Conservation (phyloP, 2,329 filamentous ascomycete genomes). For the Fusarium sp. region DNA sequence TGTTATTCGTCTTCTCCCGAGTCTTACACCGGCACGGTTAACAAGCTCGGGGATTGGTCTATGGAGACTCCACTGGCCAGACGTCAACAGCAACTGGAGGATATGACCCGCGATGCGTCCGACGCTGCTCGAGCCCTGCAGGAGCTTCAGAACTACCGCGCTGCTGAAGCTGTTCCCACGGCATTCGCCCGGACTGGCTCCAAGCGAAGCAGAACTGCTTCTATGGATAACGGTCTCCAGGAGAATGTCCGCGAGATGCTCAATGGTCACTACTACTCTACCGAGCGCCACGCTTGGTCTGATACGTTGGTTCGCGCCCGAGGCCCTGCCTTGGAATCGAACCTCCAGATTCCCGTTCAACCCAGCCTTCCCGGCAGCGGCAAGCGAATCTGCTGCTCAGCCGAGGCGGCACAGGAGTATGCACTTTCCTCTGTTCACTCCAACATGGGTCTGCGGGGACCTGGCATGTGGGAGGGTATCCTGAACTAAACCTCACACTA, state of each 20-base stretch:
- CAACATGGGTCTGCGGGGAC: slow-evolving; percentile 63
- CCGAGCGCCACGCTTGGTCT: slow-evolving; percentile 49
- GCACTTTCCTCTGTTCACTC: slow-evolving; percentile 61
- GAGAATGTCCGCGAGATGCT: slow-evolving; percentile 76
- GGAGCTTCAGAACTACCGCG: slow-evolving; percentile 68
- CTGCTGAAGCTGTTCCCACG: slow-evolving; percentile 52
- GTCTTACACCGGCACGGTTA: slow-evolving; percentile 65
- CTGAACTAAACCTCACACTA: slow-evolving; percentile 58
- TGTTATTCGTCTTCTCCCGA: slow-evolving; percentile 68
- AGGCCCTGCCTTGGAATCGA: slow-evolving; percentile 40
- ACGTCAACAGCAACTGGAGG: slow-evolving; percentile 61
- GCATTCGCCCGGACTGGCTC: slow-evolving; percentile 52
- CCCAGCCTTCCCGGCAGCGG: slow-evolving; percentile 61
- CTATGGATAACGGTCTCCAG: slow-evolving; percentile 71
- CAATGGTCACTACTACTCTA: slow-evolving; percentile 50
- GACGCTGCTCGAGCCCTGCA: slow-evolving; percentile 70
- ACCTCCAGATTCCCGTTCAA: slow-evolving; percentile 54
- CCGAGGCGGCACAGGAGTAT: slow-evolving; percentile 65
- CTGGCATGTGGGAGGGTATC: slow-evolving; percentile 76
- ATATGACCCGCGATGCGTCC: slow-evolving; percentile 56
- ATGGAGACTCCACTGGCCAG: slow-evolving; percentile 61
- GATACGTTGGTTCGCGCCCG: slow-evolving; percentile 54
- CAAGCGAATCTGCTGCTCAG: slow-evolving; percentile 76
- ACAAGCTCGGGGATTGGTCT: slow-evolving; percentile 63
- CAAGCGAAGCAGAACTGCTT: slow-evolving; percentile 72